Evolutionary conservation across 306 rosid species (phyloP).

Genomic region (Trifolium pratense): DNA sequence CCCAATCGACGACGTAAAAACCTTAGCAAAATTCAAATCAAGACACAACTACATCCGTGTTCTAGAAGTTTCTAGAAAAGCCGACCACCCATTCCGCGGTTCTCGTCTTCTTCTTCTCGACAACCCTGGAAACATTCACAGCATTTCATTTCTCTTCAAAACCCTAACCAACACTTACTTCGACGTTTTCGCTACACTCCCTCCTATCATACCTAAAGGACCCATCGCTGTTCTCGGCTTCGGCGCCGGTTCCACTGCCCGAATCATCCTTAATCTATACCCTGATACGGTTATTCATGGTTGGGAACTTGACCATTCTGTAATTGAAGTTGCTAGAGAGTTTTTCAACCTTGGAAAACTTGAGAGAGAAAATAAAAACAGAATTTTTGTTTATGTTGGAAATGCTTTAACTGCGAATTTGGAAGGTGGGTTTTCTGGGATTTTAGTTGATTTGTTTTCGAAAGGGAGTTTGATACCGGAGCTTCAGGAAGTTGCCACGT

Average conservation of each 20-base stretch:
- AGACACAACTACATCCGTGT: slow-evolving; percentile 82
- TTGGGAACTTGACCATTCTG: slow-evolving; percentile 93
- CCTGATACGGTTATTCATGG: slow-evolving; percentile 64
- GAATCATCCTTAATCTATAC: slow-evolving; percentile 60
- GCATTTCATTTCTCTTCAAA: slow-evolving; percentile 74
- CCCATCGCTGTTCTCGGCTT: slow-evolving; percentile 86
- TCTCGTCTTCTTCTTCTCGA: slow-evolving; percentile 89
- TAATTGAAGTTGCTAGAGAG: slow-evolving; percentile 76
- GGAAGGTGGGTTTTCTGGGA: slow-evolving; percentile 77
- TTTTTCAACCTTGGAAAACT: slow-evolving; percentile 62
- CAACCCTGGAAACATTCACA: slow-evolving; percentile 92
- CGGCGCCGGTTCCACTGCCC: slow-evolving; percentile 84
- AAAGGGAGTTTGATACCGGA: slow-evolving; percentile 74
- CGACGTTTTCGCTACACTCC: slow-evolving; percentile 84
- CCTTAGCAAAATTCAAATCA: slow-evolving; percentile 75
- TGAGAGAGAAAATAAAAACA: slow-evolving; percentile 52
- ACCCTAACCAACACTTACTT: slow-evolving; percentile 74
- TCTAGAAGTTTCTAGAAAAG: slow-evolving; percentile 72
- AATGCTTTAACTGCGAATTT: slow-evolving; percentile 62
- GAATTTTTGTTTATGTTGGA: slow-evolving; percentile 70
- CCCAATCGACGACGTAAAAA: slow-evolving; percentile 65
- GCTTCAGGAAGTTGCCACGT: slow-evolving; percentile 75
- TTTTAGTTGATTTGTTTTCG: slow-evolving; percentile 76
- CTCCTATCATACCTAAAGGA: slow-evolving; percentile 75
- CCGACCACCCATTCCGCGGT: slow-evolving; percentile 88